Evolutionary conservation across 208 protist genomes (phyloP).

Genomic region (Acanthamoeba culbertsoni): DNA sequence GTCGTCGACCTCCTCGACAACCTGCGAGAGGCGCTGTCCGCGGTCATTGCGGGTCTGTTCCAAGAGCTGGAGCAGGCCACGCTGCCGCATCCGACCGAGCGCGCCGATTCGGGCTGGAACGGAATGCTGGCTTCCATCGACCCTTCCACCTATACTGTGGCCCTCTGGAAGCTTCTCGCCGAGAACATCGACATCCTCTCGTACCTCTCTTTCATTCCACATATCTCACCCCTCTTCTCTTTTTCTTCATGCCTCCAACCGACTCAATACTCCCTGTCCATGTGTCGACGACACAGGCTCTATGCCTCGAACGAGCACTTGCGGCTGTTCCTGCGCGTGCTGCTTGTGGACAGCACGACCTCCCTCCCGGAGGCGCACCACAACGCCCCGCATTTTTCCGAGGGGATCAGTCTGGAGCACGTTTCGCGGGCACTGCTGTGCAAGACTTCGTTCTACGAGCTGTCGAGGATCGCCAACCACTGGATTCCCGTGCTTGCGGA

Average conservation of each 20-base stretch:
- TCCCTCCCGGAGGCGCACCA: not conserved
- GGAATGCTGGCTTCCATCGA: conserved; percentile 20
- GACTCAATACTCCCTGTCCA: too few relatives aligned
- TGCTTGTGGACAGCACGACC: conserved; percentile 1
- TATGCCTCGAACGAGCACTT: conserved; percentile 29
- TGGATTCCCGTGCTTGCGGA: not conserved
- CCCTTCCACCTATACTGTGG: not conserved
- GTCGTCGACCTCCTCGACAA: not conserved
- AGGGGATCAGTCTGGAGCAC: not conserved
- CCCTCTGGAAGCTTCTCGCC: conserved; percentile 42
- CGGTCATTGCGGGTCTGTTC: not conserved
- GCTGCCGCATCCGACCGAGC: not conserved
- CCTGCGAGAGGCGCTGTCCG: not conserved
- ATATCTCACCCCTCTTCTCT: not conserved
- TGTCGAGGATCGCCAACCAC: not conserved
- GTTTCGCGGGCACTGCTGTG: not conserved
- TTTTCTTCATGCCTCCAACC: not conserved
- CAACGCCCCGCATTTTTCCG: not conserved
- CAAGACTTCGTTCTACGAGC: conserved; percentile 50
- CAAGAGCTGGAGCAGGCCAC: not conserved
- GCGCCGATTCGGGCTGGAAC: not conserved
- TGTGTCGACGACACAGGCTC: not conserved
- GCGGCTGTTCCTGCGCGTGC: not conserved
- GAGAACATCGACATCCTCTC: conserved; percentile 41
- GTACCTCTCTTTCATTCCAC: not conserved